Conservation (phyloP, 345 rosid genomes). For the Eucalyptus virginea region DNA sequence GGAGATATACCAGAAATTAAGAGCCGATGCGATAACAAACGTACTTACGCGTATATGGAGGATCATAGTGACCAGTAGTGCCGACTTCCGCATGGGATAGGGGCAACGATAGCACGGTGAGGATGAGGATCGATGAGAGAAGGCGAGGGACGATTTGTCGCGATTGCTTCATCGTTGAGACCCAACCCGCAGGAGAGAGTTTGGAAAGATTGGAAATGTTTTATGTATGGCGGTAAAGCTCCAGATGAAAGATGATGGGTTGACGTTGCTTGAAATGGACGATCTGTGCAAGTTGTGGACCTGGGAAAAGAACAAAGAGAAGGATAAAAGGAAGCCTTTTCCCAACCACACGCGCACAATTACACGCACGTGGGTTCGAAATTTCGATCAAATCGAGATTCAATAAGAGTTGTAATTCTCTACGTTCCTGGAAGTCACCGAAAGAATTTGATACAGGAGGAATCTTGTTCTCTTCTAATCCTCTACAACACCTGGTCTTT, state of each 20-base stretch:
- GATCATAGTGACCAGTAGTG: conserved; percentile 14
- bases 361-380: not conserved
- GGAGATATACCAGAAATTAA: not conserved
- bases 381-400: not conserved
- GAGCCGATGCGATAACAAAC: not conserved
- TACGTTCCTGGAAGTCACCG: not conserved
- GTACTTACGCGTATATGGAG: conserved; percentile 42
- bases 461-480: not conserved
- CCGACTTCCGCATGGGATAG: conserved; percentile 20
- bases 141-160: not conserved
- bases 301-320: not conserved
- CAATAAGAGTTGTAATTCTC: not conserved
- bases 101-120: not conserved
- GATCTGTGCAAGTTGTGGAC: not conserved
- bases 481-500: not conserved
- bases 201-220: not conserved
- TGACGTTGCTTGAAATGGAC: not conserved
- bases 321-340: not conserved
- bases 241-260: not conserved
- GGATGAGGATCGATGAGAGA: not conserved
- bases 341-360: not conserved
- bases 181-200: not conserved
- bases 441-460: not conserved
- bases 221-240: not conserved
- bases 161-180: not conserved